A percentile compares a stretch with the other conserved stretches of the same genome.
These are phyloP conservation scores for Acacia melanoxylon DNA, from an alignment of 306 rosid species.

Conservation along the genomic window DNA sequence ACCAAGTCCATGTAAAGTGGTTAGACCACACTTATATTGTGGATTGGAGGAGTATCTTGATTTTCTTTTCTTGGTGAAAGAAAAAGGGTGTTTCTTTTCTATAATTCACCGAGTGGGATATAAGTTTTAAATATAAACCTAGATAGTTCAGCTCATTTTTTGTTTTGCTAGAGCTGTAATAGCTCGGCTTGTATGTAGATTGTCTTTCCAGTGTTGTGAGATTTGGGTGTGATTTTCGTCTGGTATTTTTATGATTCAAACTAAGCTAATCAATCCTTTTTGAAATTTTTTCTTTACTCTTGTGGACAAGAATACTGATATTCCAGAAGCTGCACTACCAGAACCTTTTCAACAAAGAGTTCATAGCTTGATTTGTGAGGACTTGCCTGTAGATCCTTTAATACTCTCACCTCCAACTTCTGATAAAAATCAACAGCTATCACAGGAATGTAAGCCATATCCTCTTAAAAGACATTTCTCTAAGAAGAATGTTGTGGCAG, in stretches of 20 bases:
- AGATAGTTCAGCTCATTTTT: not conserved
- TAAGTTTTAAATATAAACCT: not conserved
- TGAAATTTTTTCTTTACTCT: not conserved
- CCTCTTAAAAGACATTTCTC: constrained; percentile 49
- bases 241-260: constrained; percentile 13
- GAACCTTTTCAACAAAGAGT: constrained; percentile 55
- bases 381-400: constrained; percentile 35
- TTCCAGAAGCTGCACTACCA: constrained; percentile 66
- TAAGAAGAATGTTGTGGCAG: constrained; percentile 27
- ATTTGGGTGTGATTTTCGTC: not conserved
- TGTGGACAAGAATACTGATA: constrained; percentile 52
- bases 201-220: not conserved
- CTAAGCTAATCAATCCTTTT: not conserved
- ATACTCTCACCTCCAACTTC: constrained; percentile 28
- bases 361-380: constrained; percentile 27
- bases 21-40: not conserved
- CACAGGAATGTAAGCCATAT: constrained; percentile 28
- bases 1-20: not conserved
- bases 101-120: not conserved
- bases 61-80: not conserved
- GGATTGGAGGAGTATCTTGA: not conserved
- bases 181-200: not conserved
- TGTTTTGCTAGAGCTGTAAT: constrained; percentile 1
- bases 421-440: constrained; percentile 23
- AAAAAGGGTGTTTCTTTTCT: not conserved